Percentiles rank a stretch among this genome's conserved stretches.
Conservation (phyloP, 2,329 filamentous ascomycete species). For the Diplodia sapinea region DNA sequence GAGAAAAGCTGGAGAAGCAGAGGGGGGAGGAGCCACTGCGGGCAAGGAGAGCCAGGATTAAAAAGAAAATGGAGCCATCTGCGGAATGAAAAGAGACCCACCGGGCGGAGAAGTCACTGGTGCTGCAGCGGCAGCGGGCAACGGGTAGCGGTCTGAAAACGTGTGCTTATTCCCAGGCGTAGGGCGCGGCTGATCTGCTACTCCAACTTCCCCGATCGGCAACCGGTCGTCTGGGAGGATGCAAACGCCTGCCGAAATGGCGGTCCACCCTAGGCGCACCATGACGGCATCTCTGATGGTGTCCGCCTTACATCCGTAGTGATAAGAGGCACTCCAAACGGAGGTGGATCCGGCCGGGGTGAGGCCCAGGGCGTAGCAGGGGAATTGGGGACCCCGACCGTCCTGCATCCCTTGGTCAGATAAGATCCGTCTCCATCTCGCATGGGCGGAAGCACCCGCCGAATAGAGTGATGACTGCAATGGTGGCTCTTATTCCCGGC, state of each 20-base stretch:
- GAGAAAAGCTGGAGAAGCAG: slow-evolving; percentile 15
- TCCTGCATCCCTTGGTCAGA: not conserved
- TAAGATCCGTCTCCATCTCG: slow-evolving; percentile 5
- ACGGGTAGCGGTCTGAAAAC: slow-evolving; percentile 28
- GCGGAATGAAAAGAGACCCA: slow-evolving; percentile 27
- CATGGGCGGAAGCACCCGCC: slow-evolving; percentile 12
- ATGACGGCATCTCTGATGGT: slow-evolving; percentile 10
- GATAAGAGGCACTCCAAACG: not conserved
- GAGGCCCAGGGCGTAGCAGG: not conserved
- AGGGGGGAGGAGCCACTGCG: slow-evolving; percentile 1
- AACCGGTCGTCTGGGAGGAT: slow-evolving; percentile 8
- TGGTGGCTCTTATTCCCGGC: slow-evolving; percentile 17
- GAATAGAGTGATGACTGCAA: slow-evolving; percentile 17
- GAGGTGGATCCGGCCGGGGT: not conserved
- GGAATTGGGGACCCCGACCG: not conserved
- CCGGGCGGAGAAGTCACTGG: slow-evolving; percentile 21
- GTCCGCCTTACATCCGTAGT: not conserved
- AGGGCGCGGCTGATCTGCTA: slow-evolving; percentile 21
- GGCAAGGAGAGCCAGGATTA: slow-evolving; percentile 17
- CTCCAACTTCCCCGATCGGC: slow-evolving; percentile 23
- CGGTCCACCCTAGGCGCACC: slow-evolving; percentile 16
- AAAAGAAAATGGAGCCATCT: slow-evolving; percentile 19
- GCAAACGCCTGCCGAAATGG: slow-evolving; percentile 8
- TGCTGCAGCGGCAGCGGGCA: slow-evolving; percentile 18
- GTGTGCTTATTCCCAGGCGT: slow-evolving; percentile 24